Base-by-base conservation (phyloP, 805 yeast genomes). In the Candida easanensis region DNA sequence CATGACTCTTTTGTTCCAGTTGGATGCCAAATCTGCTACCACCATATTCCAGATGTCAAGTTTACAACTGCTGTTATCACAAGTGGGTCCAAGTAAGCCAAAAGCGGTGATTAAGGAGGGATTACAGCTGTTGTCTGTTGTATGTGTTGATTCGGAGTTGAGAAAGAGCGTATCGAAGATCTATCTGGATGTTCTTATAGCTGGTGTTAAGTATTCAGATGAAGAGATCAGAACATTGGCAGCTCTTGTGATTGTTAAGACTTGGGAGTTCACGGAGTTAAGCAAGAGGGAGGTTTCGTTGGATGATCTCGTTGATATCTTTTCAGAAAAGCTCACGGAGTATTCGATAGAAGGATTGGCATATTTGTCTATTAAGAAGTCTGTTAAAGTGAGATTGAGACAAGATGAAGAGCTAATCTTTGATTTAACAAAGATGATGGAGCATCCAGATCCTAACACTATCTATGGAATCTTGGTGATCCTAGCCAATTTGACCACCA, bases 71-170 rank as follows among this genome's bases (percentile, higher is more conserved):
- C 31, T 63, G 13, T 40, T 68, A 3, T 49, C 47, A 0, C 46
- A 40, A n/a, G 45, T 49, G 11, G 42, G 39, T 13, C 31, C 44
- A 2, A 42, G 21, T 13, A 37, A 42, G 7, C 22, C 49, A 1
- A 15, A 21, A 31, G 35, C 28, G 19, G 48, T 62, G 8, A 54
- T 59, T 1, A 52, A 50, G 21, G 49, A 45, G 13, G 50, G 74
- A 0, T 44, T 76, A 6, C 33, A 39, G 3, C 45, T 75, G 14
- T 58, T 76, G 22, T 70, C 77, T 0, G 61, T 62, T 15, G 71
- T 80, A 0, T 77, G 84, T 50, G 66, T 78, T 19, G 74, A 72
- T 41, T 81, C 79, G 31, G 55, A 62, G 1, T 68, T 79, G 25
- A 69, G 85, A 43, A 61, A 57, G n/a, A 63, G 64, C 32, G 74